Percentiles rank a stretch among this genome's conserved stretches.
phyloP scores from a whole-genome alignment of 108 stramenopile genomes.

The Phaeodactylum tricornutum region DNA sequence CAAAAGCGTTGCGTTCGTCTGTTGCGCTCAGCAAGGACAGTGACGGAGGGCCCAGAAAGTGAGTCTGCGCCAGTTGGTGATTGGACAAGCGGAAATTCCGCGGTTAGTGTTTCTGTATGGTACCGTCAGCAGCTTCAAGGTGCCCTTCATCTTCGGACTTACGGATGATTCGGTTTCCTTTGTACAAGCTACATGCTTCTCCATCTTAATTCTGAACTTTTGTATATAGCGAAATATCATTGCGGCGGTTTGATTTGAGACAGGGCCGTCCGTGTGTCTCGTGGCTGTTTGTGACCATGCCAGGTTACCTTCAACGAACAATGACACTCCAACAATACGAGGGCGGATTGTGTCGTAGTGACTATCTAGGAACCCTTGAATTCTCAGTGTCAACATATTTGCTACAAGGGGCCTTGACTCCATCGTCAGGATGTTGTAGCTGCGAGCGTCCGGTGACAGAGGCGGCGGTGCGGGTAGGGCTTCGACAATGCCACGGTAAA shows the following conservation, averaged over 20 bases:
- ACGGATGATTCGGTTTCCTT: constrained; percentile 5
- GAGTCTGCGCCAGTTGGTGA: background rate
- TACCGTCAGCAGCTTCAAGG: background rate
- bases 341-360: too few relatives aligned
- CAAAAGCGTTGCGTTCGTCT: constrained; percentile 14
- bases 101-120: constrained; percentile 2
- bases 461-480: constrained; percentile 48
- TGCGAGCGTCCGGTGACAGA: constrained; percentile 21
- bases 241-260: too few relatives aligned
- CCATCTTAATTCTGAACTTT: background rate
- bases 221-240: background rate
- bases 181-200: constrained; percentile 17
- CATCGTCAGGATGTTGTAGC: too few relatives aligned
- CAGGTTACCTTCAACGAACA: too few relatives aligned
- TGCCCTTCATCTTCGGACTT: background rate
- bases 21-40: constrained; percentile 32
- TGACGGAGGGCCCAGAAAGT: constrained; percentile 24
- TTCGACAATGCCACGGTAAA: constrained; percentile 46
- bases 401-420: too few relatives aligned
- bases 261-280: too few relatives aligned
- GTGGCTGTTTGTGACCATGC: too few relatives aligned
- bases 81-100: background rate
- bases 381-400: too few relatives aligned
- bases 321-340: too few relatives aligned
- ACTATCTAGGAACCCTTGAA: background rate